phyloP scores from a whole-genome alignment of 331 rosid genomes.

The Rhamnella rubrinervis region DNA sequence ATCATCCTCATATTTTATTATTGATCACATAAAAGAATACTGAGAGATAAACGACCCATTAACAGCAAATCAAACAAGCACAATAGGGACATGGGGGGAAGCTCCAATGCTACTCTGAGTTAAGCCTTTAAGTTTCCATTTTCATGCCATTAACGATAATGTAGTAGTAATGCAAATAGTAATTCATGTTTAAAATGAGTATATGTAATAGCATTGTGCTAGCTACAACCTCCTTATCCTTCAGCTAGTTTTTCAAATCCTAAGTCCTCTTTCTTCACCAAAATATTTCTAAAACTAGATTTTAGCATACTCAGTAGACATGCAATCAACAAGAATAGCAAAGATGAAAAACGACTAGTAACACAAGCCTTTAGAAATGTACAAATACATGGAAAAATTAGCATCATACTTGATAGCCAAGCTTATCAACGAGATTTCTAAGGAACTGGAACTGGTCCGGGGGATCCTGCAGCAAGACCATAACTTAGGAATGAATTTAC shows the following conservation, averaged over 20 bases:
- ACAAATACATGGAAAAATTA: constrained; percentile 19
- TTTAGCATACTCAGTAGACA: not conserved
- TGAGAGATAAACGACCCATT: no score
- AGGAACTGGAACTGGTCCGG: constrained; percentile 71
- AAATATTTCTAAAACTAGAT: not conserved
- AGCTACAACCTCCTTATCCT: not conserved
- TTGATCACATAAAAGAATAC: no score
- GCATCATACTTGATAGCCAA: constrained; percentile 78
- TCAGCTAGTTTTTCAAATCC: not conserved
- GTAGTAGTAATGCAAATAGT: not conserved
- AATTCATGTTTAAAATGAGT: not conserved
- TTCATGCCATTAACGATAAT: no score
- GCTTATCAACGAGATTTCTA: constrained; percentile 59
- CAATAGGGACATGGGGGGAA: no score
- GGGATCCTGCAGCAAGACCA: constrained; percentile 56
- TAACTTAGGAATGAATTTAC: not conserved
- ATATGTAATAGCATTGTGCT: not conserved
- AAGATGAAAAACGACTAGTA: not conserved
- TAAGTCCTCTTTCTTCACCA: not conserved
- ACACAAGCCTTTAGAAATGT: constrained; percentile 14
- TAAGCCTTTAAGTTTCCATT: no score
- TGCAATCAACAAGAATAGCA: constrained; percentile 1
- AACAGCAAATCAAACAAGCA: no score
- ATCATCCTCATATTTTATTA: no score
- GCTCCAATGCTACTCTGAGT: no score